These are phyloP conservation scores for Clavispora carvajalis DNA, from an alignment of 805 yeast genomes.

Conservation along the genomic window DNA sequence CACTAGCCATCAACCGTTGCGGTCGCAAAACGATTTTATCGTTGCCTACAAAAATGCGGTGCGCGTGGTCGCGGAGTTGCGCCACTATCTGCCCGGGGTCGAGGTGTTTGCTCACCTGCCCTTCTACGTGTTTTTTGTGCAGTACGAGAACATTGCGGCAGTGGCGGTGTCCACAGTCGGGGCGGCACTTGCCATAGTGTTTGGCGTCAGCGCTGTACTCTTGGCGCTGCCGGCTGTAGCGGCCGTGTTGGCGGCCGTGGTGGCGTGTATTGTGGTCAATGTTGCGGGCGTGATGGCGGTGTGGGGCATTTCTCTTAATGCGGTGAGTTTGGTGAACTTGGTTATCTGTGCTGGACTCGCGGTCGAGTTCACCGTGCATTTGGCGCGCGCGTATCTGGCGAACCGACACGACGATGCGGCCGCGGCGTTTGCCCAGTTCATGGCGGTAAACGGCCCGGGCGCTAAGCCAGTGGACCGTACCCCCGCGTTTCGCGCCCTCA, in stretches of 20 bases:
- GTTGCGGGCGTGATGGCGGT: constrained; percentile 78
- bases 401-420: constrained; percentile 17
- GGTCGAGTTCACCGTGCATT: constrained; percentile 88
- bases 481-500: constrained; percentile 53
- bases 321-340: constrained; percentile 82
- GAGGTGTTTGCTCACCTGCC: constrained; percentile 87
- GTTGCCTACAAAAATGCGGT: constrained; percentile 69
- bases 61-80: constrained; percentile 56
- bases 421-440: constrained; percentile 12
- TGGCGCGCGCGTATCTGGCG: constrained; percentile 68
- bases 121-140: constrained; percentile 89
- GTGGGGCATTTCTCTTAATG: constrained; percentile 76
- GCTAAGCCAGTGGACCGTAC: constrained; percentile 3
- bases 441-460: constrained; percentile 4
- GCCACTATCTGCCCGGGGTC: constrained; percentile 29
- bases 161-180: constrained; percentile 51
- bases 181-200: constrained; percentile 49
- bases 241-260: constrained; percentile 48
- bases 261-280: constrained; percentile 59
- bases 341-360: constrained; percentile 91
- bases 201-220: constrained; percentile 47
- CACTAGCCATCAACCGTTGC: constrained; percentile 70
- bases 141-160: constrained; percentile 63
- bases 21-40: constrained; percentile 82
- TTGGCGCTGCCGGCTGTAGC: constrained; percentile 68